These are phyloP conservation scores for Wickerhamiella cacticola DNA, from an alignment of 805 yeast species.

Conservation along the genomic window DNA sequence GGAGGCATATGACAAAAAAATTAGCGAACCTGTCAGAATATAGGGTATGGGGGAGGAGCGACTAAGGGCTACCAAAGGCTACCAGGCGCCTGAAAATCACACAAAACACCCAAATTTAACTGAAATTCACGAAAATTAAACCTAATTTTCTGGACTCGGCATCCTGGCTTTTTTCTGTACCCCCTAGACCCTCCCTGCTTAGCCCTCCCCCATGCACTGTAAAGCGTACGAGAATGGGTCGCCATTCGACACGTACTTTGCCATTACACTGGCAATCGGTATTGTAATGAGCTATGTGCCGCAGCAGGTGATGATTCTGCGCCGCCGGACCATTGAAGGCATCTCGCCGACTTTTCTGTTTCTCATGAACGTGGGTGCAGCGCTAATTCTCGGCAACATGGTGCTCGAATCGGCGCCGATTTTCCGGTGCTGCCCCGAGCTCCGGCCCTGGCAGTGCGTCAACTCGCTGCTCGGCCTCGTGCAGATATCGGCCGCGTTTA, in stretches of 20 bases:
- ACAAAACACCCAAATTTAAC: too few species aligned
- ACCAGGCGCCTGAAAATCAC: too few species aligned
- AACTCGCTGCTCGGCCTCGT: slow-evolving; percentile 23
- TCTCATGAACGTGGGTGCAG: slow-evolving; percentile 56
- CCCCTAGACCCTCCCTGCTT: too few species aligned
- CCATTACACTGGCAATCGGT: slow-evolving; percentile 48
- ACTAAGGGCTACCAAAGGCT: too few species aligned
- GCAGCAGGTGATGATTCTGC: slow-evolving; percentile 51
- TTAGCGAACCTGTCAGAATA: too few species aligned
- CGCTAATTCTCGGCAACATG: slow-evolving; percentile 53
- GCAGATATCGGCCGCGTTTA: slow-evolving; percentile 21
- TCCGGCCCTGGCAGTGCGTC: slow-evolving; percentile 19
- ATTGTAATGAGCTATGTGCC: slow-evolving; percentile 63
- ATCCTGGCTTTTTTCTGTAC: too few species aligned
- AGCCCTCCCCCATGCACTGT: not conserved
- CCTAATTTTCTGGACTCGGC: too few species aligned
- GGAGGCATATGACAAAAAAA: slow-evolving; percentile 23
- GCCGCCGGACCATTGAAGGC: slow-evolving; percentile 60
- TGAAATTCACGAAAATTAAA: too few species aligned
- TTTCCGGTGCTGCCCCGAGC: slow-evolving; percentile 34
- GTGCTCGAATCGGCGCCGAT: slow-evolving; percentile 50
- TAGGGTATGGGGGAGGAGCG: not conserved
- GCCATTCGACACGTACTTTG: slow-evolving; percentile 35
- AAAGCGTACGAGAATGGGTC: slow-evolving; percentile 15
- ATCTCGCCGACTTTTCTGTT: slow-evolving; percentile 59